A percentile compares a stretch with the other conserved stretches of the same genome.
Conservation (phyloP, 192 early-diverging fungal species). For the Chytriomyces sp. region DNA sequence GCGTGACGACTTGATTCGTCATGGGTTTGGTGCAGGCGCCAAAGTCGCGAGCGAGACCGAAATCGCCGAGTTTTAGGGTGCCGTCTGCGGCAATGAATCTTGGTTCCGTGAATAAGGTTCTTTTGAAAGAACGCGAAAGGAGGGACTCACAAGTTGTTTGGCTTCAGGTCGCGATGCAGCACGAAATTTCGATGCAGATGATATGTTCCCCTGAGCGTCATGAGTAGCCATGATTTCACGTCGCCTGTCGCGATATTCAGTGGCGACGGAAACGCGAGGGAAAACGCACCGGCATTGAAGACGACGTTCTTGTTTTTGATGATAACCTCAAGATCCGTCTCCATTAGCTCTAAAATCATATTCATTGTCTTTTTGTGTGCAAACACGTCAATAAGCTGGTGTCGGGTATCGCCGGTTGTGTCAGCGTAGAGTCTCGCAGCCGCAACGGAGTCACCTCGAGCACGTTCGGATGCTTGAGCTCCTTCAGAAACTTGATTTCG, state of each 20-base stretch:
- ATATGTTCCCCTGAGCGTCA: slow-evolving; percentile 90
- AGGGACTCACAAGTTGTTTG: slow-evolving; percentile 54
- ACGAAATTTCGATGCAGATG: slow-evolving; percentile 91
- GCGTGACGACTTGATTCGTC: slow-evolving; percentile 93
- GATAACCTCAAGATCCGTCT: slow-evolving; percentile 93
- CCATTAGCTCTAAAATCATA: slow-evolving; percentile 91
- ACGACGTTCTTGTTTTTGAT: slow-evolving; percentile 91
- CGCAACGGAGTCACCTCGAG: slow-evolving; percentile 63
- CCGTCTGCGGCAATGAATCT: slow-evolving; percentile 67
- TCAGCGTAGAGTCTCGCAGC: not conserved
- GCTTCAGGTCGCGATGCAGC: slow-evolving; percentile 77
- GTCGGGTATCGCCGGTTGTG: not conserved
- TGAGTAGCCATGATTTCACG: slow-evolving; percentile 97
- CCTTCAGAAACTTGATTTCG: slow-evolving; percentile 91
- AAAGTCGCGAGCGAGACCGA: slow-evolving; percentile 96
- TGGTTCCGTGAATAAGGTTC: not conserved
- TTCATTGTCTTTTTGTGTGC: slow-evolving; percentile 89
- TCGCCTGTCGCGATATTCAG: slow-evolving; percentile 54
- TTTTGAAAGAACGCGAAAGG: too few species aligned
- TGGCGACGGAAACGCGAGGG: not conserved
- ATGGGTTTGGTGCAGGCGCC: slow-evolving; percentile 78
- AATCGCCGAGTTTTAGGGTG: slow-evolving; percentile 96
- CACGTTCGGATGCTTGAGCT: slow-evolving; percentile 90
- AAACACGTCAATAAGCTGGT: slow-evolving; percentile 87
- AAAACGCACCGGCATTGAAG: slow-evolving; percentile 68